Percentiles rank a stretch among this genome's conserved stretches.
Conservation (phyloP, 1,284 basidiomycete genomes). For the Trametes pubescens region DNA sequence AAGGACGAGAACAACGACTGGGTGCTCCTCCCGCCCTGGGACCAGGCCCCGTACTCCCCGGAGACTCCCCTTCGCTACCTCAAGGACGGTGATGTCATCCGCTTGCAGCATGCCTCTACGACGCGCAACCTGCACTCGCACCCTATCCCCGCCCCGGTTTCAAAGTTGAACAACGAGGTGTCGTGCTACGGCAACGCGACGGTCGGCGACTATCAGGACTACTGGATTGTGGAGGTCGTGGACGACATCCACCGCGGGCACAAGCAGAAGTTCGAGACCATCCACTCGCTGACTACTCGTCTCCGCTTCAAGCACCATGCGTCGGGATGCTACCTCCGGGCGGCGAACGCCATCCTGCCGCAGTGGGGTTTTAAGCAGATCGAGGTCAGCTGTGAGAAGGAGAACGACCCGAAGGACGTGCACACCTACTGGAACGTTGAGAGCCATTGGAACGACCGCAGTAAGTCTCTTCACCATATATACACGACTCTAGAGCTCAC, state of each 20-base stretch:
- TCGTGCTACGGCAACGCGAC: slow-evolving; percentile 92
- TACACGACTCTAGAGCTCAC: not conserved
- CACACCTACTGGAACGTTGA: slow-evolving; percentile 99
- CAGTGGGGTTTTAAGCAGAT: slow-evolving; percentile 99
- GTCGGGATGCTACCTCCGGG: slow-evolving; percentile 89
- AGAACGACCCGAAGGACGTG: slow-evolving; percentile 82
- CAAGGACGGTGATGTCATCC: slow-evolving; percentile 80
- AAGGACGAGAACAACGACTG: slow-evolving; percentile 99
- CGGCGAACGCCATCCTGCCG: slow-evolving; percentile 89
- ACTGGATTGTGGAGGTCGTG: slow-evolving; percentile 95
- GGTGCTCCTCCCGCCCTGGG: slow-evolving; percentile 84
- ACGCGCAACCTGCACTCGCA: slow-evolving; percentile 96
- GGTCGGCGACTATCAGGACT: slow-evolving; percentile 88
- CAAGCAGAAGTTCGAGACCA: slow-evolving; percentile 66
- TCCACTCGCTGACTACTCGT: slow-evolving; percentile 92
- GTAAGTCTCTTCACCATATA: slow-evolving; percentile 58
- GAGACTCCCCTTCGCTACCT: slow-evolving; percentile 78
- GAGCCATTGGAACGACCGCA: slow-evolving; percentile 92
- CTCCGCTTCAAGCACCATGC: slow-evolving; percentile 84
- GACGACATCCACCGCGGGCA: slow-evolving; percentile 83
- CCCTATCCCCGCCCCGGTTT: slow-evolving; percentile 85
- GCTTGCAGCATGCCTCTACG: slow-evolving; percentile 85
- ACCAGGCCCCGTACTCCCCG: slow-evolving; percentile 70
- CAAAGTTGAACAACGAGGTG: slow-evolving; percentile 93
- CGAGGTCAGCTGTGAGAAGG: slow-evolving; percentile 93